These are phyloP conservation scores for Trichoderma koningiopsis DNA, from an alignment of 2,329 filamentous ascomycete species.

Conservation along the genomic window DNA sequence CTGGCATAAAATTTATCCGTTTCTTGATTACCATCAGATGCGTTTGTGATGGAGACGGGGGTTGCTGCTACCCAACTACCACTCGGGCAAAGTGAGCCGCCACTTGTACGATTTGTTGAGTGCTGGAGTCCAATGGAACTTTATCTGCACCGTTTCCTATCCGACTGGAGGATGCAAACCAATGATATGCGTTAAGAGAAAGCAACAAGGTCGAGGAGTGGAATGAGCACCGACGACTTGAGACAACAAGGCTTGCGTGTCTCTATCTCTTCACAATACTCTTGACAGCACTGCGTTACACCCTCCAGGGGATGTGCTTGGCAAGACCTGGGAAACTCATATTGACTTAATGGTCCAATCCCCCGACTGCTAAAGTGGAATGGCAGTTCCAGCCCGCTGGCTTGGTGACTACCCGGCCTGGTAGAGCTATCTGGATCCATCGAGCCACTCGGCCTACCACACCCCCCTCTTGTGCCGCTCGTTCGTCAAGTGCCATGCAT, in stretches of 20 bases:
- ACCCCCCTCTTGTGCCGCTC: slow-evolving; percentile 7
- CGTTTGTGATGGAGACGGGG: background rate
- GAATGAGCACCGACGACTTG: background rate
- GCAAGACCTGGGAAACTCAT: background rate
- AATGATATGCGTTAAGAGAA: background rate
- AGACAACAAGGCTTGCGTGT: background rate
- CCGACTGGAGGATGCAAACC: background rate
- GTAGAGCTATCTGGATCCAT: slow-evolving; percentile 18
- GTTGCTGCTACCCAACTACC: background rate
- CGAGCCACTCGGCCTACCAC: slow-evolving; percentile 12
- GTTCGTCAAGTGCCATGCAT: slow-evolving; percentile 14
- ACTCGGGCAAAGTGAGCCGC: background rate
- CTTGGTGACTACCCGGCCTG: slow-evolving; percentile 22
- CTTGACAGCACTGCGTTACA: background rate
- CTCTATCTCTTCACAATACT: background rate
- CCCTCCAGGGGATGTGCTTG: background rate
- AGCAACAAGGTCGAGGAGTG: background rate
- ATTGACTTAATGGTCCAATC: background rate
- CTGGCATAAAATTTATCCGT: slow-evolving; percentile 14
- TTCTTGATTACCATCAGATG: background rate
- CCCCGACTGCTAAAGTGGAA: slow-evolving; percentile 13
- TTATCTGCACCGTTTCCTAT: background rate
- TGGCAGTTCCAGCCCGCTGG: slow-evolving; percentile 25
- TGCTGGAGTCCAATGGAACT: background rate
- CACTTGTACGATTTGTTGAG: background rate